These are phyloP conservation scores for Lumnitzera racemosa DNA, from an alignment of 345 rosid genomes.

Conservation along the genomic window DNA sequence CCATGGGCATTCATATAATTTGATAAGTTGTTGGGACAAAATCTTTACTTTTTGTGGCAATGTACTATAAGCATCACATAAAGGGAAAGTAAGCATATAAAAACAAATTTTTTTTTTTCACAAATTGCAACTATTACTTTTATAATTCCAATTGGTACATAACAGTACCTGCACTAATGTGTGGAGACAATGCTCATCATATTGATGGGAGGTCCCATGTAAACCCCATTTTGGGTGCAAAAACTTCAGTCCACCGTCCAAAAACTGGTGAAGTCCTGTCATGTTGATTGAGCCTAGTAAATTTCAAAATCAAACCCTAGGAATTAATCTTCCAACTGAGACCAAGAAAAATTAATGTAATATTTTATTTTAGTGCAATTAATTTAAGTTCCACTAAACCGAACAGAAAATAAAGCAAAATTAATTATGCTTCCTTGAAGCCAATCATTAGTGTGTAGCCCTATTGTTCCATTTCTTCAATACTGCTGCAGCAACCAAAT, in stretches of 20 bases:
- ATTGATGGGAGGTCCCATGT: constrained; percentile 49
- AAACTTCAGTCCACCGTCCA: constrained; percentile 35
- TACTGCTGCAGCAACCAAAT: not conserved
- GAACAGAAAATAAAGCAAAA: constrained; percentile 7
- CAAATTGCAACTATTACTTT: too few species aligned
- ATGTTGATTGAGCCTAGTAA: constrained; percentile 10
- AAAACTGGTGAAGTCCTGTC: constrained; percentile 18
- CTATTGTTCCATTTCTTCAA: not conserved
- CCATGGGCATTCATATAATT: too few species aligned
- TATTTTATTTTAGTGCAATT: constrained; percentile 14
- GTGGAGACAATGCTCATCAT: constrained; percentile 48
- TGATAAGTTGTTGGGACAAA: too few species aligned
- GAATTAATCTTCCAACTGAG: constrained; percentile 10
- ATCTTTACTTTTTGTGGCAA: too few species aligned
- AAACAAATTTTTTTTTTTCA: too few species aligned
- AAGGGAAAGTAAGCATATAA: too few species aligned
- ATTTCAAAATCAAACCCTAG: constrained; percentile 7
- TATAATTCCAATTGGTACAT: not conserved
- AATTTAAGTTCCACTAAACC: constrained; percentile 9
- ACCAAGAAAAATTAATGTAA: constrained; percentile 11
- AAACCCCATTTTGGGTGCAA: constrained; percentile 54
- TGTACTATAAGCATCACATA: too few species aligned
- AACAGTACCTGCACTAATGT: constrained; percentile 54
- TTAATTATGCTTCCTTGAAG: constrained; percentile 32
- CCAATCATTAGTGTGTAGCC: constrained; percentile 24